phyloP scores from a whole-genome alignment of 371 early-diverging fungal genomes.

The Mucor racemosus region DNA sequence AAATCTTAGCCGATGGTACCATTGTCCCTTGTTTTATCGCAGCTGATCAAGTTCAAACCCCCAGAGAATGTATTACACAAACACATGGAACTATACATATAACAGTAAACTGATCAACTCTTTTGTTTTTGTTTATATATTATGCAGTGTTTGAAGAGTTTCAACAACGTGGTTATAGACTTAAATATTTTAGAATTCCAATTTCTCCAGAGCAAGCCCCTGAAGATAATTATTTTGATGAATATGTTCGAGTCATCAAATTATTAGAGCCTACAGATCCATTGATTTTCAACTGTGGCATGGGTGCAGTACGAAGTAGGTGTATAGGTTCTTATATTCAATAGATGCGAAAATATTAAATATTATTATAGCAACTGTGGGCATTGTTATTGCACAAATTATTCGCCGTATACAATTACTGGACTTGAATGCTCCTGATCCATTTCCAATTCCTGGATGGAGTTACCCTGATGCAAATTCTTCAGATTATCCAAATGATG shows the following conservation, averaged over 20 bases:
- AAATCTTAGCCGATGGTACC: slow-evolving; percentile 44
- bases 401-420: slow-evolving; percentile 58
- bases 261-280: slow-evolving; percentile 46
- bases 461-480: slow-evolving; percentile 22
- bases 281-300: slow-evolving; percentile 73
- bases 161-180: slow-evolving; percentile 44
- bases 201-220: slow-evolving; percentile 70
- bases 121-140: too few relatives aligned
- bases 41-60: slow-evolving; percentile 61
- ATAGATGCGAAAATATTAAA: too few relatives aligned
- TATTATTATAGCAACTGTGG: slow-evolving; percentile 57
- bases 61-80: slow-evolving; percentile 49
- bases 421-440: slow-evolving; percentile 42
- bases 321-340: too few relatives aligned
- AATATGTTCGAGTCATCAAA: slow-evolving; percentile 60
- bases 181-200: slow-evolving; percentile 65
- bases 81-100: too few relatives aligned
- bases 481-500: slow-evolving; percentile 6
- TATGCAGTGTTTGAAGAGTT: slow-evolving; percentile 56
- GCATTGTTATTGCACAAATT: slow-evolving; percentile 64
- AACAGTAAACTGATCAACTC: slow-evolving; percentile 1
- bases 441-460: slow-evolving; percentile 47
- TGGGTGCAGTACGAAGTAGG: slow-evolving; percentile 73
- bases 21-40: slow-evolving; percentile 69
- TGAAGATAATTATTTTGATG: slow-evolving; percentile 71